phyloP scores from a whole-genome alignment of 2,329 filamentous ascomycete genomes.

The Diaporthe sp. region DNA sequence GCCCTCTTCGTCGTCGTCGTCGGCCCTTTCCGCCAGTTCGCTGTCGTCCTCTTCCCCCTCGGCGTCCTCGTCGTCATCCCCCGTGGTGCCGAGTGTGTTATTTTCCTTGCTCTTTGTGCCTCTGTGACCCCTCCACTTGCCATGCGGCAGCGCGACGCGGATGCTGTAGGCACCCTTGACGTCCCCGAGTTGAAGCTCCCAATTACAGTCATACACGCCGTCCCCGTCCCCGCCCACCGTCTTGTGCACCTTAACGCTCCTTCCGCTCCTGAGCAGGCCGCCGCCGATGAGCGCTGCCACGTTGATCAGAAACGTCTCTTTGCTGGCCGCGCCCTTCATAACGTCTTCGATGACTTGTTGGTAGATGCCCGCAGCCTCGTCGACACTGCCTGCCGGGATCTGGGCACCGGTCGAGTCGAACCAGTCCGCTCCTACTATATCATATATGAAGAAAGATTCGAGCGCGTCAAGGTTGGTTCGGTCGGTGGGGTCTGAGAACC shows the following conservation, averaged over 20 bases:
- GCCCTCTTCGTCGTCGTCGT: slow-evolving; percentile 43
- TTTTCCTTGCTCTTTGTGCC: slow-evolving; percentile 8
- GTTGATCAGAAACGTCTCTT: slow-evolving; percentile 72
- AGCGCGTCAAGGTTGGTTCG: slow-evolving; percentile 71
- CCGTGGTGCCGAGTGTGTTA: slow-evolving; percentile 41
- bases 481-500: slow-evolving; percentile 55
- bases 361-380: slow-evolving; percentile 69
- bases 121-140: slow-evolving; percentile 54
- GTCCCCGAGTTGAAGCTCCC: slow-evolving; percentile 70
- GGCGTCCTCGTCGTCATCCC: slow-evolving; percentile 41
- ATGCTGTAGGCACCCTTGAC: slow-evolving; percentile 67
- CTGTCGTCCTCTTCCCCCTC: slow-evolving; percentile 45
- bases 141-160: slow-evolving; percentile 61
- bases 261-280: slow-evolving; percentile 58
- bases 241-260: slow-evolving; percentile 27
- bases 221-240: background rate
- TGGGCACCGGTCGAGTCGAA: slow-evolving; percentile 61
- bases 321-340: slow-evolving; percentile 63
- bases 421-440: slow-evolving; percentile 66
- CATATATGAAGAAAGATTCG: slow-evolving; percentile 67
- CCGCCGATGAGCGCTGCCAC: slow-evolving; percentile 70
- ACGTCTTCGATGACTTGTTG: slow-evolving; percentile 68
- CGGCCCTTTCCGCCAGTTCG: slow-evolving; percentile 41
- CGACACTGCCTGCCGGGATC: slow-evolving; percentile 60
- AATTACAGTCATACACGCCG: slow-evolving; percentile 55